Base-by-base conservation (phyloP, 805 yeast genomes). In the Phaffomyces thermotolerans region DNA sequence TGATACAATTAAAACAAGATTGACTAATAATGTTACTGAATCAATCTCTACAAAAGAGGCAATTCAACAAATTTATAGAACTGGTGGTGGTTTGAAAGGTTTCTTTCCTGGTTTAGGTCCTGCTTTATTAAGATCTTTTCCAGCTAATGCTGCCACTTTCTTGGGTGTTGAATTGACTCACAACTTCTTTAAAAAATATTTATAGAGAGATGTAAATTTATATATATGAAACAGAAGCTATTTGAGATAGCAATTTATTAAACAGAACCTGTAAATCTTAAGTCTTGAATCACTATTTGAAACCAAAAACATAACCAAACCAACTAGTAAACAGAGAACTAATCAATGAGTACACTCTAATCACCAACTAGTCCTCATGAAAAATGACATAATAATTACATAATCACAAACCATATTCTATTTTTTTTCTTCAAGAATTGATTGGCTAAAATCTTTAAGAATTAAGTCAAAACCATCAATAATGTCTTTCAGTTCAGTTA, bases 111-210 rank as follows among this genome's bases (percentile, higher is more conserved):
- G 99, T 45, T 73, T 91, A 22, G 97, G 96, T 0, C 97, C 99
- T 6, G 98, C 98, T 3, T 69, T 91, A 58, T 78, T 88, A 23
- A 77, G 99, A 64, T 82, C 95, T 34, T 91, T 93, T 83, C 98
- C 98, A 4, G 98, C 98, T 20, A 91, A 93, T 65, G 99, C 99
- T n/a, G 98, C 99, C 8, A 90, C 98, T 3, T 91, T 91, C 68
- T 75, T 88, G 31, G 99, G 98, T 38, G 98, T 91, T 27, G 99
- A 91, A 63, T 58, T 90, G 45, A 86, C 95, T 6, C 71, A 65
- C 46, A 58, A 62, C 18, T 51, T 65, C 47, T 66, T 67, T 45
- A 64, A 63, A 45, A 61, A 64, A 31, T 54, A 52, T 34, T 35
- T 47, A 42, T 65, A 40, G 42, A 33, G 42, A 33, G 24, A 27